Evolutionary conservation across 1,284 basidiomycete genomes (phyloP).

Genomic region (Sporisorium graminicola): DNA sequence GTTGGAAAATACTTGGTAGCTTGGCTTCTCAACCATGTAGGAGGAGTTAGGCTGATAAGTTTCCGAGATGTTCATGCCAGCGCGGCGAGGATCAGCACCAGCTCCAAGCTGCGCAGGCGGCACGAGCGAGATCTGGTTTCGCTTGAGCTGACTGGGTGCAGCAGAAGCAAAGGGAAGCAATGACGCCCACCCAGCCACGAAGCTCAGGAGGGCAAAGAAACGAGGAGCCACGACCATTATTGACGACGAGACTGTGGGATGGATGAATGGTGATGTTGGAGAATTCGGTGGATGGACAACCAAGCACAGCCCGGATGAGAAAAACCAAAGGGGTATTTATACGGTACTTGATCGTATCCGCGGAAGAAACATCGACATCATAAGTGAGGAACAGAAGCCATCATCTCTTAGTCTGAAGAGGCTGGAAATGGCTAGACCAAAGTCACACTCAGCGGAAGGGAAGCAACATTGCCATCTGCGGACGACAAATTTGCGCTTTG

Average conservation of each 20-base stretch:
- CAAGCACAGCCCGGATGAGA: too few relatives aligned
- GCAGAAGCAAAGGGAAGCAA: conserved; percentile 17
- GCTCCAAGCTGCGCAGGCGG: conserved; percentile 36
- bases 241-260: not conserved
- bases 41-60: conserved; percentile 47
- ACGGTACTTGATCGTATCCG: too few relatives aligned
- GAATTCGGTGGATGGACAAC: not conserved
- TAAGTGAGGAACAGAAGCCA: too few relatives aligned
- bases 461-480: too few relatives aligned
- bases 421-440: too few relatives aligned
- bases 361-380: not conserved
- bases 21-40: conserved; percentile 33
- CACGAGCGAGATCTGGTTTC: conserved; percentile 14
- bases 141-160: conserved; percentile 19
- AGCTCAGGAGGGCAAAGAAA: conserved; percentile 9
- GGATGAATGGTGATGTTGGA: not conserved
- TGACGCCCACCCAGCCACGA: conserved; percentile 17
- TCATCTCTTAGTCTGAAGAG: not conserved
- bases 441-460: too few relatives aligned
- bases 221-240: conserved; percentile 11
- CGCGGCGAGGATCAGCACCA: conserved; percentile 29
- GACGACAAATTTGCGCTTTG: too few relatives aligned
- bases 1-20: conserved; percentile 43
- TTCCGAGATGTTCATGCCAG: conserved; percentile 42
- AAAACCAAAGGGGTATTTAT: not conserved